Base-by-base conservation (phyloP, 2,329 filamentous ascomycete species). In the Lomentospora prolificans region DNA sequence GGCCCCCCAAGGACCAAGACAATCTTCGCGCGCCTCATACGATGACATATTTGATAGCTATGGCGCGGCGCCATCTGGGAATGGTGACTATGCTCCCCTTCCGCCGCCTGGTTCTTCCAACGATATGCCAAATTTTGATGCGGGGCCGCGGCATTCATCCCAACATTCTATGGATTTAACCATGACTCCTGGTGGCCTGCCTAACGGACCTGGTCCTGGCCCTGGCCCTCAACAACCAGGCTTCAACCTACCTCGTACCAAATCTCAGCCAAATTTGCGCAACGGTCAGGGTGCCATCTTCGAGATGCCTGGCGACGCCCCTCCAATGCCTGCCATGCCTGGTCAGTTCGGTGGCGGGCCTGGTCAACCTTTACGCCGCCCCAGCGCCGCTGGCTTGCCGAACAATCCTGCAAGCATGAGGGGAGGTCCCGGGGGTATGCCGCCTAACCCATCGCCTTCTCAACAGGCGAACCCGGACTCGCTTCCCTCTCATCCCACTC, bases 231-330 rank as follows among this genome's bases (percentile, higher is more conserved):
- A 79, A 69, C 61, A 76, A 72, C 44, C 17, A 64, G 75, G 70
- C 36, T 78, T 76, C 22, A 76, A 80, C 61, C 67, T 85, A 53
- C 79, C 74, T 57, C 77, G 79, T 58, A 81, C 82, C 14, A 84
- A 84, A 60, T 88, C 85, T 9, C 85, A 88, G 64, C 84, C 85
- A 28, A 80, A 87, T 64, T 69, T 87, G 57, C 75, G 80, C 33
- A 77, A 82, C 60, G 77, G 79, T 3, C 82, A 87, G 62, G 75
- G 81, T 2, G 87, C 86, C 7, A 77, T 87, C 1, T 90, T 90
- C 61, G 88, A 90, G 63, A 86, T 91, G 78, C 83, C 81, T 2
- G 77, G 73, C 25, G 84, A 88, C 61, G 69, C 84, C 28, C 82
- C 84, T 9, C 73, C 70, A 41, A 70, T 76, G 64, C 77, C 70